Evolutionary conservation across 306 rosid genomes (phyloP).

Genomic region (Mimosa bimucronata): DNA sequence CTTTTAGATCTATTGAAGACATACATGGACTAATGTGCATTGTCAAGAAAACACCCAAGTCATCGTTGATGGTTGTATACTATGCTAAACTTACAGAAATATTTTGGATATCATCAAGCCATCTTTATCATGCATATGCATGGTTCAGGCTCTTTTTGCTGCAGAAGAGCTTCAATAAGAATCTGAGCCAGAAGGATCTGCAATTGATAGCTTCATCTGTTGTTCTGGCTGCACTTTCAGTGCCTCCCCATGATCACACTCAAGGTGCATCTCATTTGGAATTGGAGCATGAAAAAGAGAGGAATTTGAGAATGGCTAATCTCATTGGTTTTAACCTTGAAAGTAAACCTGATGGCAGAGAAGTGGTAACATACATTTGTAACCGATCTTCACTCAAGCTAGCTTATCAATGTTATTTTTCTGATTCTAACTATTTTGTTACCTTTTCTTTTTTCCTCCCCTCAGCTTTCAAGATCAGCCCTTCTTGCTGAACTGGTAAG

Average conservation of each 20-base stretch:
- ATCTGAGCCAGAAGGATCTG: slow-evolving; percentile 93
- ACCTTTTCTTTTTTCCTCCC: neutral
- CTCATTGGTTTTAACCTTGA: slow-evolving; percentile 93
- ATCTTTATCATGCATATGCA: slow-evolving; percentile 92
- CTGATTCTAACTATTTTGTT: slow-evolving; percentile 38
- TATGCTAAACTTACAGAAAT: slow-evolving; percentile 91
- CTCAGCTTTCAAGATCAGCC: slow-evolving; percentile 84
- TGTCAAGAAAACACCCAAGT: slow-evolving; percentile 93
- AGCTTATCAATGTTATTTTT: slow-evolving; percentile 12
- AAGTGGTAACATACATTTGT: slow-evolving; percentile 64
- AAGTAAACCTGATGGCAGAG: slow-evolving; percentile 79
- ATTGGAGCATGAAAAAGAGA: slow-evolving; percentile 86
- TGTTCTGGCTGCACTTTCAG: slow-evolving; percentile 92
- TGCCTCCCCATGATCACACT: slow-evolving; percentile 75
- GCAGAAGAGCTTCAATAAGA: slow-evolving; percentile 92
- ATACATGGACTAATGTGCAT: slow-evolving; percentile 96
- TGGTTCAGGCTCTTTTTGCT: slow-evolving; percentile 93
- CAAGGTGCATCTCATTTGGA: slow-evolving; percentile 83
- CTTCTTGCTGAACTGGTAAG: slow-evolving; percentile 87
- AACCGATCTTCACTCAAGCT: slow-evolving; percentile 12
- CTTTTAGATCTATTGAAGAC: slow-evolving; percentile 93
- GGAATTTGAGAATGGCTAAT: slow-evolving; percentile 89
- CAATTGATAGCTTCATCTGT: slow-evolving; percentile 98
- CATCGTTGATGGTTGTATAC: slow-evolving; percentile 96
- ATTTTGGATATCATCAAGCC: slow-evolving; percentile 86